A percentile compares a stretch with the other conserved stretches of the same genome.
Conservation (phyloP, 305 asterid species). For the Fraxinus platypoda region DNA sequence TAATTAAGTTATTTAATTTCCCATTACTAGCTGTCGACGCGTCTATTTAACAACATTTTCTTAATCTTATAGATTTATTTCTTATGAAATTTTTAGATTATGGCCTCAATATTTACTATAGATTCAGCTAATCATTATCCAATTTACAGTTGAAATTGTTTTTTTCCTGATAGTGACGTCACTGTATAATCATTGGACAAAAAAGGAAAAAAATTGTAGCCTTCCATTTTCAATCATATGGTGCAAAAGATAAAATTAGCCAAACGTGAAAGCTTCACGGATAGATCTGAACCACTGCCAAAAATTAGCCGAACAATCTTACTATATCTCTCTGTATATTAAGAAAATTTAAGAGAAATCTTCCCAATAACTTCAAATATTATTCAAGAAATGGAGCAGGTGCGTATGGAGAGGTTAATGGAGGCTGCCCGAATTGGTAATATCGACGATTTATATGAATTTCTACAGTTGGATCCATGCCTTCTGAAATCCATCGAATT, state of each 20-base stretch:
- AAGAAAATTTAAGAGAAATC: neutral
- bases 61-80: neutral
- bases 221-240: neutral
- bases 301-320: neutral
- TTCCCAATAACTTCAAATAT: neutral
- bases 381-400: neutral
- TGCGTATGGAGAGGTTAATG: neutral
- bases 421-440: neutral
- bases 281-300: neutral
- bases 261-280: neutral
- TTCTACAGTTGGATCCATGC: neutral
- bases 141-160: neutral
- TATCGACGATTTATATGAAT: neutral
- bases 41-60: neutral
- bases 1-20: neutral
- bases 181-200: neutral
- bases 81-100: neutral
- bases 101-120: neutral
- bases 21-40: neutral
- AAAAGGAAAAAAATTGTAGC: neutral
- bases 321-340: neutral
- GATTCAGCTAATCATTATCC: neutral
- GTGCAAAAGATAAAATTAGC: neutral
- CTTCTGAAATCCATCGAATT: neutral
- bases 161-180: neutral